Base-by-base conservation (phyloP, 352 stramenopile genomes). In the Thalassiosira sp. region DNA sequence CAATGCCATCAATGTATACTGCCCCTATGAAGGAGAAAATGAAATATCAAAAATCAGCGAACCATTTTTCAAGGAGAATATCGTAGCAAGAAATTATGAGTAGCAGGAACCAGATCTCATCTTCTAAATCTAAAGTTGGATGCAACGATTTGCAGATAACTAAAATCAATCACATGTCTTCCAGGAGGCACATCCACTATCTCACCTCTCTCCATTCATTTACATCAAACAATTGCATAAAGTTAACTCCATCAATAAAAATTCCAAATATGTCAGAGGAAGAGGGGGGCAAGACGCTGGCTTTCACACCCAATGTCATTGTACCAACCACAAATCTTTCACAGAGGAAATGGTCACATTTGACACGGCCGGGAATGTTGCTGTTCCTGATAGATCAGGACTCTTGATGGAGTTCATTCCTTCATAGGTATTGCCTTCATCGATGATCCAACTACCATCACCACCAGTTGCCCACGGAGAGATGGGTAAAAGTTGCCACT, bases 321-420 rank as follows among this genome's bases (percentile, higher is more conserved):
- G 57, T 53, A 2, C 60, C 69, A 37, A 60, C 69, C 31, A 8
- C 35, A 15, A 68, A 79, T 10, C 25, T 54, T 33, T 31, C 40
- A 40, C 22, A 58, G 1, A 49, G 16, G 40, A 45, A 25, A 79
- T 18, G 1, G 43, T 79, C 0, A 53, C 69, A 57, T 72, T 79
- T 1, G 60, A 66, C 20, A 42, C 33, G 11, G 31, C 24, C 20
- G 40, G 16, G 2, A 42, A 22, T 16, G 43, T 40, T n/a, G n/a
- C n/a, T 0, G 45, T 3, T 10, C 43, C 27, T 24, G 27, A 5
- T 16, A 79, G 42, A 51, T 79, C 25, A 28, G 60, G 69, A 66
- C 59, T 72, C 35, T 68, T 79, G 51, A 76, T 76, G 11, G 58
- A 76, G 45, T 65, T 65, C 13, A 27, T 46, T 35, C 67, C 67